Percentiles rank a stretch among this genome's conserved stretches.
Conservation (phyloP, 2,329 filamentous ascomycete genomes). For the Metarhizium album region DNA sequence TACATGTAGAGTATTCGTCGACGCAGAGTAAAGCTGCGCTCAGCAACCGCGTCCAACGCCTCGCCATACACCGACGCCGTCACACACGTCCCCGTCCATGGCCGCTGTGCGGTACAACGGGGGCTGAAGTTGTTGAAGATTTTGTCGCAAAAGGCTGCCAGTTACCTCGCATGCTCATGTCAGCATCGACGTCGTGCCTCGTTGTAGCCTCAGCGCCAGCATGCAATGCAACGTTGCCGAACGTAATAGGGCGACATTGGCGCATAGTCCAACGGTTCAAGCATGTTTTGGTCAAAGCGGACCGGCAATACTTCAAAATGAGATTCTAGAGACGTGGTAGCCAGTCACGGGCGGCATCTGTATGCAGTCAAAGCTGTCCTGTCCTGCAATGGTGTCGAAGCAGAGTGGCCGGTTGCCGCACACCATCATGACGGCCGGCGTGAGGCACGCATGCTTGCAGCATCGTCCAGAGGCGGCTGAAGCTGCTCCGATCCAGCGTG, state of each 20-base stretch:
- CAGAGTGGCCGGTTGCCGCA: conserved; percentile 17
- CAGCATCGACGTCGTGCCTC: conserved; percentile 9
- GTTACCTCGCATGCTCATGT: conserved; percentile 2
- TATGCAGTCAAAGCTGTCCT: too few species aligned
- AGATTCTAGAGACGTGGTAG: conserved; percentile 13
- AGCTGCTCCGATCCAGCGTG: conserved; percentile 19
- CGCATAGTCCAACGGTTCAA: too few species aligned
- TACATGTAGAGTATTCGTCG: background rate
- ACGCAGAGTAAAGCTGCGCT: background rate
- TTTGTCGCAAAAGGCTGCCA: conserved; percentile 8
- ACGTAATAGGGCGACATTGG: conserved; percentile 1
- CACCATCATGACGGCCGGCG: conserved; percentile 13
- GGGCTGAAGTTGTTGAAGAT: conserved; percentile 11
- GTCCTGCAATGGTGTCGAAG: too few species aligned
- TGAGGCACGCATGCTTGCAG: conserved; percentile 22
- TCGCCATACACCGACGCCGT: conserved; percentile 25
- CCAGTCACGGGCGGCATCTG: too few species aligned
- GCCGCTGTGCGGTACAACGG: conserved; percentile 18
- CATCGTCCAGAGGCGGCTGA: conserved; percentile 23
- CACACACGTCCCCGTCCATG: conserved; percentile 21
- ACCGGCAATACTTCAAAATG: too few species aligned
- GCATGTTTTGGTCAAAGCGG: too few species aligned
- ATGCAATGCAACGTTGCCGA: background rate
- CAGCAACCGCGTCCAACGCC: conserved; percentile 6
- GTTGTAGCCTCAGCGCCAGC: conserved; percentile 1